A percentile compares a stretch with the other conserved stretches of the same genome.
Evolutionary conservation across 2,329 filamentous ascomycete genomes (phyloP).

Genomic region (Fusarium compactum): DNA sequence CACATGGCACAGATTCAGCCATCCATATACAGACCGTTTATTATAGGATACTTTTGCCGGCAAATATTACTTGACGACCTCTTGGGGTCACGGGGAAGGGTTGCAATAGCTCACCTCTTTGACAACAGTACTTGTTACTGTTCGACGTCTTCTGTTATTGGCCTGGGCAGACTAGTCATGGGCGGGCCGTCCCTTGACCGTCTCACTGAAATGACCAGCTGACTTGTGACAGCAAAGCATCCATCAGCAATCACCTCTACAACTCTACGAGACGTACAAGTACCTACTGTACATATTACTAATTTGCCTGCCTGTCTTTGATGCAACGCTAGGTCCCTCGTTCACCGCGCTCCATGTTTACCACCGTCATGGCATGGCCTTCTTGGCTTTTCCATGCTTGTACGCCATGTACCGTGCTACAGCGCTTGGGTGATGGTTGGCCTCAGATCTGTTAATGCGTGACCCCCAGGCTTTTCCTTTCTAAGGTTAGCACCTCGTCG

Average conservation of each 20-base stretch:
- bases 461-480: constrained; percentile 40
- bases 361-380: constrained; percentile 16
- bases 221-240: constrained; percentile 24
- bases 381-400: constrained; percentile 11
- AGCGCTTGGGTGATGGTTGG: constrained; percentile 36
- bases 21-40: neutral
- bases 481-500: constrained; percentile 39
- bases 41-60: constrained; percentile 4
- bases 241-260: neutral
- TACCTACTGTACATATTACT: neutral
- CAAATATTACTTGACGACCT: constrained; percentile 19
- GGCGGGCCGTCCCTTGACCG: constrained; percentile 47
- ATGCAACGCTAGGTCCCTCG: constrained; percentile 33
- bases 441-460: constrained; percentile 44
- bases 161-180: constrained; percentile 34
- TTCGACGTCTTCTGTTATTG: constrained; percentile 20
- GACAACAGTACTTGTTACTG: neutral
- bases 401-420: neutral
- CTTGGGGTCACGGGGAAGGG: constrained; percentile 10
- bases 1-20: constrained; percentile 12
- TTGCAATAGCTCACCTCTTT: neutral
- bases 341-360: constrained; percentile 17
- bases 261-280: neutral
- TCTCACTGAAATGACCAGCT: constrained; percentile 37
- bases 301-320: constrained; percentile 13